Evolutionary conservation across 1,139 yeast species (phyloP), one percentile per base, ranked within the genome.

Genomic region (Kodamaea sp.): DNA sequence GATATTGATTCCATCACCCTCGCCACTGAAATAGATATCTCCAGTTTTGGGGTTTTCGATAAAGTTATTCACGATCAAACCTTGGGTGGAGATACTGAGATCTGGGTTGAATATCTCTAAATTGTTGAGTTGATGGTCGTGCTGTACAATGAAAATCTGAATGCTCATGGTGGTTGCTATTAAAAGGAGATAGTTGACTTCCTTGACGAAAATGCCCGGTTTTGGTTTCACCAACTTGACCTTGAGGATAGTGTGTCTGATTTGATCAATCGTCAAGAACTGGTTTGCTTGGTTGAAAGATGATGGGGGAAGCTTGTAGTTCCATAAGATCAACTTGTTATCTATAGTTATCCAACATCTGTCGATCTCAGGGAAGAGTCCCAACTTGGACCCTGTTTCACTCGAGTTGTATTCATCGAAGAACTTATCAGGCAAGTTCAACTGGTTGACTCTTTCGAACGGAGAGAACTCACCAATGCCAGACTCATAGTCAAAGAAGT

Each of bases 331-430:
- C 50, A 94, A 69, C 50, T 83, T 80, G 52, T 84, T 84, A 57
- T 89, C 97, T 25, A 83, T 80, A 2, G 87, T 80, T 29, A 90
- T 76, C 97, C 97, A 92, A 7, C 92, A 81, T 42, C 96, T 76
- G 42, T 81, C 79, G 26, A 92, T 76, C 39, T 84, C 90, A 0
- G 92, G 78, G 47, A 92, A 83, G 31, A 90, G 63, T 7, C 98
- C 98, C 78, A 87, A 82, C 42, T 82, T 82, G 21, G 90, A 79
- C 29, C 70, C 73, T 38, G 80, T 74, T 50, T 83, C 82, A 10
- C 89, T 76, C 32, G 79, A 74, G 48, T 78, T 80, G 53, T 83
- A 79, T 48, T 86, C 90, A 42, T 83, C 87, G 47, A 86, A 78
- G 44, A 89, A 80, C 43, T 77, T 80, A 55, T 89, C 96, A 1